A percentile compares a stretch with the other conserved stretches of the same genome.
These are phyloP conservation scores for Hibiscus syriacus DNA, from an alignment of 345 rosid genomes.

Conservation along the genomic window DNA sequence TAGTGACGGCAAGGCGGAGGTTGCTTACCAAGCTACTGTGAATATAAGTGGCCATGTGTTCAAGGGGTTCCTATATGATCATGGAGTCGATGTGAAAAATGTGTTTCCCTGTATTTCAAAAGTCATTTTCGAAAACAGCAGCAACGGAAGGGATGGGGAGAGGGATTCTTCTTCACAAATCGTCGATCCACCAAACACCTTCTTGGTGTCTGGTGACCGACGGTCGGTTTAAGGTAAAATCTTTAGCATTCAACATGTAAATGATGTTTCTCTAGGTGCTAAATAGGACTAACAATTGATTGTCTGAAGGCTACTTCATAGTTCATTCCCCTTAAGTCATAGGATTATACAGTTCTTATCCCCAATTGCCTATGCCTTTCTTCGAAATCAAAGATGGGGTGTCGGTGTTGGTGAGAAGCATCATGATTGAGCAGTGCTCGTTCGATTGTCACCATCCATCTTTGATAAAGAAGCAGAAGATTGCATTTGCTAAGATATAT, in stretches of 20 bases:
- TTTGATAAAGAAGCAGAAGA: too few relatives aligned
- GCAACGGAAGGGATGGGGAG: constrained; percentile 13
- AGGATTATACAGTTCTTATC: too few relatives aligned
- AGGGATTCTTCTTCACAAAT: constrained; percentile 17
- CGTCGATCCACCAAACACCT: constrained; percentile 14
- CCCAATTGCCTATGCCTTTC: too few relatives aligned
- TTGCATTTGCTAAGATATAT: too few relatives aligned
- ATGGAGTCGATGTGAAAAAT: constrained; percentile 54
- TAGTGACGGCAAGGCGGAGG: constrained; percentile 59
- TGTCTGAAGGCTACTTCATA: too few relatives aligned
- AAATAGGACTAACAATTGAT: too few relatives aligned
- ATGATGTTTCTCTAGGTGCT: too few relatives aligned
- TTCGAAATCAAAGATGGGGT: too few relatives aligned
- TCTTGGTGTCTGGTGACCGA: constrained; percentile 21
- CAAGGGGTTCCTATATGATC: constrained; percentile 70
- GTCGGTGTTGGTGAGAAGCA: too few relatives aligned
- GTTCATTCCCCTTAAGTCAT: too few relatives aligned
- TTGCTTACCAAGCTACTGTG: constrained; percentile 79
- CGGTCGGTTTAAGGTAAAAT: constrained; percentile 26
- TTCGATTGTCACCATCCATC: too few relatives aligned
- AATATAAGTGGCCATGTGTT: constrained; percentile 82
- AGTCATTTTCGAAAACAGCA: constrained; percentile 14
- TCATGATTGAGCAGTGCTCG: too few relatives aligned
- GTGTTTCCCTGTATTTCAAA: constrained; percentile 28
- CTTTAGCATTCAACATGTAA: not conserved